Evolutionary conservation across 208 protist species (phyloP).

Genomic region (Trypanosomatidae sp.): DNA sequence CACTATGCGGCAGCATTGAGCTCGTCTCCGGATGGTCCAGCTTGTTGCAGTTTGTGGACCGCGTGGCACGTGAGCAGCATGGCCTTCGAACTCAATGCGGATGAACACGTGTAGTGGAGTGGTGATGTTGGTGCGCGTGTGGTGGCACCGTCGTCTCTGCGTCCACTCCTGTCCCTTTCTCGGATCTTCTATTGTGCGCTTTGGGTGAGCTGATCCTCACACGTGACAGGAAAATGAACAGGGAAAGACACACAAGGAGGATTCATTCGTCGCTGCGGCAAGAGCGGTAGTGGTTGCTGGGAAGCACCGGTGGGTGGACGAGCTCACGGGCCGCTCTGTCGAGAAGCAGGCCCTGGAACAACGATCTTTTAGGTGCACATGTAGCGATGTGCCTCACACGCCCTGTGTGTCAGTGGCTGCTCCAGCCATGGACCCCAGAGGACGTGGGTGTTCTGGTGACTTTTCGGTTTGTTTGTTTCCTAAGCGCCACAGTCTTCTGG

Average conservation of each 20-base stretch:
- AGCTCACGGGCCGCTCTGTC: neutral
- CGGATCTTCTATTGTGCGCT: neutral
- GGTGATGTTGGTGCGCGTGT: neutral
- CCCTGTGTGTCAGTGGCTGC: neutral
- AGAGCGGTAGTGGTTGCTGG: neutral
- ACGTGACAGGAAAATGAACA: neutral
- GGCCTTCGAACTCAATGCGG: neutral
- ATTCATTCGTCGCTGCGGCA: neutral
- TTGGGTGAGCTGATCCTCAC: neutral
- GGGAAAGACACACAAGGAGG: neutral
- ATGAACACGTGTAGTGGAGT: neutral
- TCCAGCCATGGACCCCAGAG: neutral
- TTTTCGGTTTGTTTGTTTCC: neutral
- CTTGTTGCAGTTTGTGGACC: conserved; percentile 34
- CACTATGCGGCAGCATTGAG: conserved; percentile 59
- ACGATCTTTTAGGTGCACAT: neutral
- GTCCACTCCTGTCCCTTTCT: neutral
- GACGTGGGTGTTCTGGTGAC: neutral
- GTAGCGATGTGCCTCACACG: neutral
- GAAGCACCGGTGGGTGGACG: neutral
- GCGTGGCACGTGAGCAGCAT: conserved; percentile 15
- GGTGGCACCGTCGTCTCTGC: neutral
- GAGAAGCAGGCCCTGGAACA: neutral
- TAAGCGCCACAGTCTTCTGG: neutral
- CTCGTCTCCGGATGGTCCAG: conserved; percentile 35